Percentiles rank a stretch among this genome's conserved stretches.
Evolutionary conservation across 371 early-diverging fungal species (phyloP).

Genomic region (Synchytrium microbalum): DNA sequence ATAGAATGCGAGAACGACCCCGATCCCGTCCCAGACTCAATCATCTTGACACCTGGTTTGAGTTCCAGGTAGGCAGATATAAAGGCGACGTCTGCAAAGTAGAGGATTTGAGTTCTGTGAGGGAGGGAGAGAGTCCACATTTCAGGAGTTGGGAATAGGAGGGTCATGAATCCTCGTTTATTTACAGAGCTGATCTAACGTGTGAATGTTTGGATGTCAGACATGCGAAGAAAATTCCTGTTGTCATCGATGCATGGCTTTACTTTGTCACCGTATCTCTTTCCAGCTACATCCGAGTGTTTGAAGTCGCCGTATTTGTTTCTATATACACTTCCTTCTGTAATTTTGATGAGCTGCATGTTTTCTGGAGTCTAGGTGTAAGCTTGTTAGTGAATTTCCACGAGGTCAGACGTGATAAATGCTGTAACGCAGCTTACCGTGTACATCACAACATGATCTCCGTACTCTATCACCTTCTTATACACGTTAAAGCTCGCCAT

Average conservation of each 20-base stretch:
- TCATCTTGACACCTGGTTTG: constrained; percentile 73
- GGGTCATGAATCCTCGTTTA: constrained; percentile 73
- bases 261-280: constrained; percentile 73
- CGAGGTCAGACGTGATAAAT: neutral
- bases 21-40: constrained; percentile 94
- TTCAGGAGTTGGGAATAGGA: constrained; percentile 90
- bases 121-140: constrained; percentile 88
- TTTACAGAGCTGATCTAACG: constrained; percentile 59
- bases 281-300: constrained; percentile 79
- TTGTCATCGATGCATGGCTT: neutral
- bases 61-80: constrained; percentile 72
- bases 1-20: constrained; percentile 94
- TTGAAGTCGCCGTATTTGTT: constrained; percentile 69
- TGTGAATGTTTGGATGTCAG: neutral
- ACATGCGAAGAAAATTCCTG: neutral
- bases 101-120: constrained; percentile 94
- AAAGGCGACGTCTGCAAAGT: constrained; percentile 85
- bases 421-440: constrained; percentile 33
- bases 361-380: constrained; percentile 49
- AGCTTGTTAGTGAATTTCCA: neutral
- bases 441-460: constrained; percentile 54
- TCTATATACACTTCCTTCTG: constrained; percentile 49
- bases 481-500: constrained; percentile 10
- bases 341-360: constrained; percentile 53
- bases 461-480: constrained; percentile 50